Base-by-base conservation (phyloP, 257 asterid genomes). In the Buddleja alternifolia region DNA sequence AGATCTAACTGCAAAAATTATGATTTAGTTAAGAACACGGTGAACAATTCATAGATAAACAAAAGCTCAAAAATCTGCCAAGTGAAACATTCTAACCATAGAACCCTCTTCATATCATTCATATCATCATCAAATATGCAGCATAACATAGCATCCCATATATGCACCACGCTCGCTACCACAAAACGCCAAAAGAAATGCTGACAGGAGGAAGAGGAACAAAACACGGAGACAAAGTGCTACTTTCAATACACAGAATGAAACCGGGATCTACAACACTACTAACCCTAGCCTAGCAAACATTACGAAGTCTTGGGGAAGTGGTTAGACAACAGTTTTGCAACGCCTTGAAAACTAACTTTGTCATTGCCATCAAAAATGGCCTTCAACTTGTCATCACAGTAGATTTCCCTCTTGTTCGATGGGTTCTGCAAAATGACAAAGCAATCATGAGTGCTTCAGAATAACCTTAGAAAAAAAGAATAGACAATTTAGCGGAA, bases 371-470 rank as follows among this genome's bases (percentile, higher is more conserved):
- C 87, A 23, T 74, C 80, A 29, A 87, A 87, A 19, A 83, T 81
- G 1, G 85, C 71, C 82, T 87, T 85, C 82, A 87, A 63, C 80
- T 60, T 87, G 51, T 79, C 88, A 65, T 85, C 95, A 23, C 91
- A 85, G 12, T 14, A 52, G 32, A 85, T 87, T 83, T 87, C 95
- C 66, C 24, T 83, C 82, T 81, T 85, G 81, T 87, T 83, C 11
- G 78, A 67, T 0, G 91, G 88, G 66, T 87, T 85, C 88, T 85
- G 88, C 76, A 79, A 71, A 12, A 58, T 2, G 50, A 21, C 0
- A 21, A 2, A 23, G 46, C 25, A 7, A 58, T 16, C 16, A 45
- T 14, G 32, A 52, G 7, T 63, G 54, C 45, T 48, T 62, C 21
- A 12, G 21, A 12, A 8, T 7, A 17, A 14, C 14, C 6, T n/a